Evolutionary conservation across 2,329 filamentous ascomycete genomes (phyloP), one percentile per base, ranked within the genome.

Genomic region (Aureobasidium sp.): DNA sequence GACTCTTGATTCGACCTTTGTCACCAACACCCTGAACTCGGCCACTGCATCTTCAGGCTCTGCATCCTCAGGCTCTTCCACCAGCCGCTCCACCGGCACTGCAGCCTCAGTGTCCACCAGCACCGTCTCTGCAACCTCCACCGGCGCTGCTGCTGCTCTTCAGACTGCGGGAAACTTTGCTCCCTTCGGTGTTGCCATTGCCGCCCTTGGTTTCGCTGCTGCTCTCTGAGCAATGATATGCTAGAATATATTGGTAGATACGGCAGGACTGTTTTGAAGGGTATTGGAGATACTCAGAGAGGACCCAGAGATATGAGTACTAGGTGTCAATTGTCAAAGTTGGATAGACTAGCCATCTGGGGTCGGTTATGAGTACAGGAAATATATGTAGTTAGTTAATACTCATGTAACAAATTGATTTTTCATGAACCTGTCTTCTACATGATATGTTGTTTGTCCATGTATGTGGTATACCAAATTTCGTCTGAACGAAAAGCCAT

Each of bases 121-220:
- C 3, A 13, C 21, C 27, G 34, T 27, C 10, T 25, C 36, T 0
- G 21, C 25, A 8, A 41, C 50, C 32, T 7, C 50, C 21, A 42
- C 39, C 21, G 30, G 36, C 13, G 16, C 10, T n/a, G 10, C 52
- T 15, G 39, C 3, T 4, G 37, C 52, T 15, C 2, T 55, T 15
- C 52, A 55, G 37, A 44, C 52, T 15, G 52, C 49, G 34, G 49
- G 49, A 37, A 52, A 30, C 7, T 30, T 29, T 6, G 49, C 49
- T 37, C 21, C 49, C n/a, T 52, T 37, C 21, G 52, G 37, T 21
- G 52, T 55, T 27, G 52, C 52, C 25, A 10, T 55, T 2, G 52
- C 52, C 52, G 52, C 52, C 25, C 52, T 55, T 27, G 52, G 52
- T 55, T 44, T 55, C 37, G 52, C 52, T 44, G 52, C 52, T 42